Conservation (phyloP, 1,139 yeast species). For the Sugiyamaella neomexicana region DNA sequence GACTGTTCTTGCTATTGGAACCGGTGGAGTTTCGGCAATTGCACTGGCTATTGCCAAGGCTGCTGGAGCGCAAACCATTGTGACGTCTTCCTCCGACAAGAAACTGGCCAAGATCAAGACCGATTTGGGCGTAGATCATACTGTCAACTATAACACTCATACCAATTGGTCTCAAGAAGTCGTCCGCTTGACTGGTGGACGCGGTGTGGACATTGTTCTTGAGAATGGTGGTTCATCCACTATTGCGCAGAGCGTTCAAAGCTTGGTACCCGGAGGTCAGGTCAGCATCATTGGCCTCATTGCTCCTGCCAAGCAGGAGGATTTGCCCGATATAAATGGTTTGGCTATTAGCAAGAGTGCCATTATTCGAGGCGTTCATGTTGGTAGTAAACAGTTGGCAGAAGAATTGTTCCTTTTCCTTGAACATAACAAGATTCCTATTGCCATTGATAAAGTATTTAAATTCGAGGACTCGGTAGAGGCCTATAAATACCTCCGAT, state of each 20-base stretch:
- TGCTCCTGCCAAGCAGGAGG: conserved; percentile 19
- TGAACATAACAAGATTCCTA: conserved; percentile 18
- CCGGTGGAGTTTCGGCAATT: conserved; percentile 27
- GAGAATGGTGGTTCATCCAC: conserved; percentile 26
- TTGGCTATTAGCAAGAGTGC: conserved; percentile 16
- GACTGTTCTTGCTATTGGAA: conserved; percentile 24
- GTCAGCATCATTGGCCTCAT: conserved; percentile 24
- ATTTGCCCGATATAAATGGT: conserved; percentile 19
- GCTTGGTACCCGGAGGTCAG: conserved; percentile 21
- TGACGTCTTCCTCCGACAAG: conserved; percentile 26
- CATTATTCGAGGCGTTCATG: conserved; percentile 23
- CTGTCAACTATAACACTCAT: conserved; percentile 22
- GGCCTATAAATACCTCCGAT: conserved; percentile 21
- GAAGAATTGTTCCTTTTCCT: conserved; percentile 23
- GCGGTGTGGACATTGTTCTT: conserved; percentile 23
- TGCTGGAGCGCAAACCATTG: conserved; percentile 26
- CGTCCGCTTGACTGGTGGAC: conserved; percentile 20
- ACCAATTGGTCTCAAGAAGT: conserved; percentile 25
- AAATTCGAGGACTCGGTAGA: conserved; percentile 21
- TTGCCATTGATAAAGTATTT: conserved; percentile 22
- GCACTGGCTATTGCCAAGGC: conserved; percentile 26
- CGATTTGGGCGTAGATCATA: conserved; percentile 21
- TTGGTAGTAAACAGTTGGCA: conserved; percentile 21
- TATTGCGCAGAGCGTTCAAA: conserved; percentile 19
- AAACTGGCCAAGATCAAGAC: conserved; percentile 21